These are phyloP conservation scores for Stachybotrys elegans DNA, from an alignment of 2,329 filamentous ascomycete genomes.

Conservation along the genomic window DNA sequence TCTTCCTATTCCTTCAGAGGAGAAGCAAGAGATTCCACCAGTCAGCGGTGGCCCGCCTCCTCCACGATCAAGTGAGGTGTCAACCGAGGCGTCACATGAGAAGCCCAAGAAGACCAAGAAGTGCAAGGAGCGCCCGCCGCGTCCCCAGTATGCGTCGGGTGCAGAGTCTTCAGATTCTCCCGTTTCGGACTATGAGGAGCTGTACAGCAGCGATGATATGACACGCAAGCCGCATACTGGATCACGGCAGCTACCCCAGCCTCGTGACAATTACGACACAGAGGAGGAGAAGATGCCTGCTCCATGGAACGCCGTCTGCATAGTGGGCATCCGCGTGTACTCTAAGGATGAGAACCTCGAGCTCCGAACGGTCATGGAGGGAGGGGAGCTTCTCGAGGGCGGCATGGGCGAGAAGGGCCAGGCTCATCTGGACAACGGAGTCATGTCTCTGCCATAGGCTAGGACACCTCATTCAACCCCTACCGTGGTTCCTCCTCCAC, in stretches of 20 bases:
- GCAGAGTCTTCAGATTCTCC: conserved; percentile 56
- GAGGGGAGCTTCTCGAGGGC: conserved; percentile 45
- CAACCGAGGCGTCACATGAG: too few relatives aligned
- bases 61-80: conserved; percentile 10
- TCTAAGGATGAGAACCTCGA: conserved; percentile 51
- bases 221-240: conserved; percentile 42
- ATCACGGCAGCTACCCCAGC: conserved; percentile 26
- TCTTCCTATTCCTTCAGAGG: conserved; percentile 11
- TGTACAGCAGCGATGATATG: conserved; percentile 56
- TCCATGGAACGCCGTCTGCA: conserved; percentile 59
- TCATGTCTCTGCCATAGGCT: too few relatives aligned
- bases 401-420: conserved; percentile 54
- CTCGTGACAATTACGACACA: conserved; percentile 39
- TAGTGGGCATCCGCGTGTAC: conserved; percentile 58
- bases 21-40: conserved; percentile 29
- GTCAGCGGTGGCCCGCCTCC: conserved; percentile 19
- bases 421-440: conserved; percentile 52
- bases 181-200: conserved; percentile 53
- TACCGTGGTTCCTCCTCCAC: too few relatives aligned
- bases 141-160: conserved; percentile 36
- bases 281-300: conserved; percentile 53
- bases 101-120: conserved; percentile 4
- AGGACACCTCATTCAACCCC: too few relatives aligned
- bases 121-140: conserved; percentile 13
- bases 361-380: conserved; percentile 52